Evolutionary conservation across 768 basidiomycete genomes (phyloP).

Genomic region (Galerina marginata): DNA sequence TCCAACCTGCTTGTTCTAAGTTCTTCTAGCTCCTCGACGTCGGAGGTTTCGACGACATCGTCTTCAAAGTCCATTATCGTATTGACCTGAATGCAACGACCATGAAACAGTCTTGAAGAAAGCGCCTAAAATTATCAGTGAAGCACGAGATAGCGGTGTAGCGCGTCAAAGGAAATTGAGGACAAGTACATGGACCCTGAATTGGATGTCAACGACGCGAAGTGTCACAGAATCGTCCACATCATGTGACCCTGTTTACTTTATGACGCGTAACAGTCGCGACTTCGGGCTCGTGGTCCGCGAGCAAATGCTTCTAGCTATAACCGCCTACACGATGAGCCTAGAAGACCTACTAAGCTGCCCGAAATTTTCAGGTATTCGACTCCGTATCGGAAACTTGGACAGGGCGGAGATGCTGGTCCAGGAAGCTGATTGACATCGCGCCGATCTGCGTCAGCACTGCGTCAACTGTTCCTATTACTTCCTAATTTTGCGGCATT

Average conservation of each 20-base stretch:
- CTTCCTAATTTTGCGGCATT: too few relatives aligned
- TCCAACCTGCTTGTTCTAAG: constrained; percentile 19
- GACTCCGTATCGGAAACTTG: too few relatives aligned
- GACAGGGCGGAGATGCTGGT: too few relatives aligned
- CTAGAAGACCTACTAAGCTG: too few relatives aligned
- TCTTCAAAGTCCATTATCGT: constrained; percentile 26
- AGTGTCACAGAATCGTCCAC: neutral
- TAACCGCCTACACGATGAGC: too few relatives aligned
- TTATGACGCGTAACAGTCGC: neutral
- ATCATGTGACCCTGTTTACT: constrained; percentile 7
- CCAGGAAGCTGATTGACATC: too few relatives aligned
- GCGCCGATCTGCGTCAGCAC: too few relatives aligned
- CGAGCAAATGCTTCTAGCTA: too few relatives aligned
- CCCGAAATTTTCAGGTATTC: too few relatives aligned
- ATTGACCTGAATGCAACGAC: neutral
- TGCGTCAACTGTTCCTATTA: too few relatives aligned
- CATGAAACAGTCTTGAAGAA: neutral
- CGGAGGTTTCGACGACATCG: constrained; percentile 67
- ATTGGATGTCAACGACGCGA: constrained; percentile 8
- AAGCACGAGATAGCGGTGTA: neutral
- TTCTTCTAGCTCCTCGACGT: constrained; percentile 62
- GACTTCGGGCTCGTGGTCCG: too few relatives aligned
- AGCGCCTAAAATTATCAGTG: neutral
- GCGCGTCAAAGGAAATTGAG: neutral
- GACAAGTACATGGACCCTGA: neutral